Base-by-base conservation (phyloP, 2,329 filamentous ascomycete species). In the Beauveria rudraprayagi region DNA sequence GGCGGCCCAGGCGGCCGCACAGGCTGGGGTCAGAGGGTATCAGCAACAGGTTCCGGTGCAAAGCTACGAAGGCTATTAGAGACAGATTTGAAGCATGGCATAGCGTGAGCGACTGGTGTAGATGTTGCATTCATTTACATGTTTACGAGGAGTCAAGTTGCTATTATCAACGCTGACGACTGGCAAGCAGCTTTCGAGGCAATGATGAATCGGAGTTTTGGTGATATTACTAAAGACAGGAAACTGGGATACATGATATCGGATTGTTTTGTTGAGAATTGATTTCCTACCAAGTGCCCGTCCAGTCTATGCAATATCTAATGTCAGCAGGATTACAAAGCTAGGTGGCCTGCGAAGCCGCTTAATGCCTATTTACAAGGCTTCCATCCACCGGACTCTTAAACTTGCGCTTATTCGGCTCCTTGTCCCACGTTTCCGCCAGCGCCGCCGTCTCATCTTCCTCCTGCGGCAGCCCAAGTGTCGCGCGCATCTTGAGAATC, bases 361-460 rank as follows among this genome's bases (percentile, higher is more conserved):
- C 48, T 43, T 62, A 74, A 60, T 71, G 69, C 66, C 73, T 71
- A 65, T 75, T 76, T 34, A 83, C 76, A 59, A 80, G 68, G 65
- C 81, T 82, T 43, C 78, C 79, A 60, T 84, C 82, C 7, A 84
- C 80, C 4, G 76, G 73, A 63, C 82, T 85, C 70, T 75, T 79
- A 67, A 80, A 83, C 61, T 73, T 77, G 60, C 77, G 77, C 50
- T 75, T 72, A 40, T 72, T 72, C 17, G 77, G 78, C 63, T 83
- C 81, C 54, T 76, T 75, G 2, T 82, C 78, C 88, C 91, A 97
- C 1, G 92, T 96, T 73, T 93, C 90, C 0, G 89, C 91, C 30
- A 92, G 75, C 9, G 86, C 88, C 53, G 86, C 82, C 66, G 89
- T 87, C 0, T 89, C 86, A 67, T 96, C 90, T 66, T 95, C 88